These are phyloP conservation scores for Arachis stenosperma DNA, from an alignment of 306 rosid genomes.

Conservation along the genomic window DNA sequence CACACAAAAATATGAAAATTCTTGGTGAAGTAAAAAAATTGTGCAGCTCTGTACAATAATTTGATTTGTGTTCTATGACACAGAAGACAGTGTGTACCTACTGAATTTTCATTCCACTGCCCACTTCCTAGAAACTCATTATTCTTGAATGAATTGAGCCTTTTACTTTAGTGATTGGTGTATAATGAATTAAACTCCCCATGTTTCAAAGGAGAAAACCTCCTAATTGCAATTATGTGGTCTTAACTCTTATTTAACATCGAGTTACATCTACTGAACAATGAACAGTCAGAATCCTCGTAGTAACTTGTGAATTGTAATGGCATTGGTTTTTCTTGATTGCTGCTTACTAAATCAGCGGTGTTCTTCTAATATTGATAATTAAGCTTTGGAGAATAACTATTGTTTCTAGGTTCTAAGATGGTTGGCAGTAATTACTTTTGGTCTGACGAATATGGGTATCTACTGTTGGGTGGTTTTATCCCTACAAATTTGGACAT, in stretches of 20 bases:
- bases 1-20: neutral
- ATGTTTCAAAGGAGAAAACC: neutral
- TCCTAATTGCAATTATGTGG: neutral
- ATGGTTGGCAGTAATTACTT: constrained; percentile 11
- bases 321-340: constrained; percentile 19
- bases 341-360: neutral
- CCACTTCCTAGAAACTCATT: neutral
- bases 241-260: neutral
- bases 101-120: neutral
- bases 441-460: neutral
- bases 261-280: constrained; percentile 1
- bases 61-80: neutral
- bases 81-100: neutral
- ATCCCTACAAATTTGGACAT: neutral
- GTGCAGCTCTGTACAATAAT: neutral
- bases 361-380: neutral
- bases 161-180: neutral
- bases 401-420: neutral
- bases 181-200: neutral
- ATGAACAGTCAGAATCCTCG: constrained; percentile 4
- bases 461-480: constrained; percentile 10
- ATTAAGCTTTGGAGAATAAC: neutral
- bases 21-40: neutral
- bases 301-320: constrained; percentile 13
- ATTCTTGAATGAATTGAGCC: neutral